A percentile compares a stretch with the other conserved stretches of the same genome.
Conservation (phyloP, 495 filamentous ascomycete genomes). For the Penicillium lividum region DNA sequence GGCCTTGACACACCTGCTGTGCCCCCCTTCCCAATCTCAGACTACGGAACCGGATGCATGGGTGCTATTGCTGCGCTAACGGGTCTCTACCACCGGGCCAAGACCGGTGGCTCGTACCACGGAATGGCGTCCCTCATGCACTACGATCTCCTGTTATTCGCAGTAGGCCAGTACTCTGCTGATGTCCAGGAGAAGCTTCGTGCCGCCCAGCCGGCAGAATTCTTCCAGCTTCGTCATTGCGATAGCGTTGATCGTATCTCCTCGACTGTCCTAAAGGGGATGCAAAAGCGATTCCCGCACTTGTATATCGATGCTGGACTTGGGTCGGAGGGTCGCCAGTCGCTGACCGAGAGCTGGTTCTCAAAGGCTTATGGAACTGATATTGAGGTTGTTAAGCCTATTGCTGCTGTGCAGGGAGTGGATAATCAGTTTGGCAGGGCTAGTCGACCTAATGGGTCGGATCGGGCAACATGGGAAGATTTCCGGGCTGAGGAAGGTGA, state of each 20-base stretch:
- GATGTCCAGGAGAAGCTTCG: slow-evolving; percentile 59
- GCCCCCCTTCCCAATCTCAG: slow-evolving; percentile 78
- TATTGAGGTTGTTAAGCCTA: slow-evolving; percentile 42
- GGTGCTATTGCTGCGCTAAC: slow-evolving; percentile 64
- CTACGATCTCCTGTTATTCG: slow-evolving; percentile 69
- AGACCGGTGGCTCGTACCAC: slow-evolving; percentile 63
- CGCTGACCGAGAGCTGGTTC: slow-evolving; percentile 44
- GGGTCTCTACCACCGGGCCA: slow-evolving; percentile 63
- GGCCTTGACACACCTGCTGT: slow-evolving; percentile 68
- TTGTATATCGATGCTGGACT: slow-evolving; percentile 30
- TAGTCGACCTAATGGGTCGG: slow-evolving; percentile 44
- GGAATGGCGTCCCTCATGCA: slow-evolving; percentile 64
- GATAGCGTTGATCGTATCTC: slow-evolving; percentile 76
- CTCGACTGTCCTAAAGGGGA: slow-evolving; percentile 60
- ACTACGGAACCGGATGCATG: slow-evolving; percentile 74
- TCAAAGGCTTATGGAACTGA: slow-evolving; percentile 42
- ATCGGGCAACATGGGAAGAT: slow-evolving; percentile 39
- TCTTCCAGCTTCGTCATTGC: slow-evolving; percentile 65
- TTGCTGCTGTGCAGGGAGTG: slow-evolving; percentile 40
- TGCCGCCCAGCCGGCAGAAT: slow-evolving; percentile 53
- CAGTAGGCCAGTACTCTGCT: slow-evolving; percentile 59
- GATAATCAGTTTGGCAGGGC: slow-evolving; percentile 43
- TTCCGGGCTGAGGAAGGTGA: slow-evolving; percentile 31
- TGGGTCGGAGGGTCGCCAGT: slow-evolving; percentile 18
- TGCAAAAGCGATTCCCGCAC: slow-evolving; percentile 52